Evolutionary conservation across 106 monocot genomes (phyloP).

Genomic region (Vanilla planifolia): DNA sequence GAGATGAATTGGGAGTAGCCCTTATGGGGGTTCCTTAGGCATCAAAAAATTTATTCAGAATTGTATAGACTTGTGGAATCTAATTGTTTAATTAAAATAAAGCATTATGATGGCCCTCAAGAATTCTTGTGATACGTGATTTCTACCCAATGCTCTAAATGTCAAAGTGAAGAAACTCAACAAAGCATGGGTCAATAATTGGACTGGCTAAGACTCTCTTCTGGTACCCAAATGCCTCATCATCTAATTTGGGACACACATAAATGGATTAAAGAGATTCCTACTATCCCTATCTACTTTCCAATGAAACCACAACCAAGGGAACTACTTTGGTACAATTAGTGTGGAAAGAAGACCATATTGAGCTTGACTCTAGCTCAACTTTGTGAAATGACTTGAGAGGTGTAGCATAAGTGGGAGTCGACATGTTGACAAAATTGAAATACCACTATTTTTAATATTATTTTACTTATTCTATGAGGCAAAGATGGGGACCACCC

Average conservation of each 20-base stretch:
- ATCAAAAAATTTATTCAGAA: slow-evolving; percentile 18
- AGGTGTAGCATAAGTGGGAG: too few relatives aligned
- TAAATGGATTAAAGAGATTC: slow-evolving; percentile 80
- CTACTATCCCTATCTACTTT: slow-evolving; percentile 67
- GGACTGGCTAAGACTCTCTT: slow-evolving; percentile 75
- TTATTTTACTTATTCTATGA: too few relatives aligned
- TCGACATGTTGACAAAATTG: too few relatives aligned
- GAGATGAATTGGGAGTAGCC: slow-evolving; percentile 15
- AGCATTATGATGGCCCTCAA: slow-evolving; percentile 23
- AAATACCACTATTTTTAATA: too few relatives aligned
- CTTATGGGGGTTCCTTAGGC: slow-evolving; percentile 11
- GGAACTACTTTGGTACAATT: too few relatives aligned
- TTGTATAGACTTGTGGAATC: slow-evolving; percentile 24
- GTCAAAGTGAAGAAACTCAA: slow-evolving; percentile 29
- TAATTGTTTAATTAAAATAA: slow-evolving; percentile 28
- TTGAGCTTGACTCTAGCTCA: too few relatives aligned
- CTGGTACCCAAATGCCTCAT: slow-evolving; percentile 85
- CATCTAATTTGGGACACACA: slow-evolving; percentile 56
- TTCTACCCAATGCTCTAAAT: slow-evolving; percentile 24
- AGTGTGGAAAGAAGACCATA: too few relatives aligned
- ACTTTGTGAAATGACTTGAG: too few relatives aligned
- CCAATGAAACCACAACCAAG: slow-evolving; percentile 59
- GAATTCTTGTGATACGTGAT: slow-evolving; percentile 19
- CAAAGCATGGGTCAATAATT: slow-evolving; percentile 22
- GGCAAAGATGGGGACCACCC: too few relatives aligned